These are phyloP conservation scores for Suillus lakei DNA, from an alignment of 768 basidiomycete genomes.

Conservation along the genomic window DNA sequence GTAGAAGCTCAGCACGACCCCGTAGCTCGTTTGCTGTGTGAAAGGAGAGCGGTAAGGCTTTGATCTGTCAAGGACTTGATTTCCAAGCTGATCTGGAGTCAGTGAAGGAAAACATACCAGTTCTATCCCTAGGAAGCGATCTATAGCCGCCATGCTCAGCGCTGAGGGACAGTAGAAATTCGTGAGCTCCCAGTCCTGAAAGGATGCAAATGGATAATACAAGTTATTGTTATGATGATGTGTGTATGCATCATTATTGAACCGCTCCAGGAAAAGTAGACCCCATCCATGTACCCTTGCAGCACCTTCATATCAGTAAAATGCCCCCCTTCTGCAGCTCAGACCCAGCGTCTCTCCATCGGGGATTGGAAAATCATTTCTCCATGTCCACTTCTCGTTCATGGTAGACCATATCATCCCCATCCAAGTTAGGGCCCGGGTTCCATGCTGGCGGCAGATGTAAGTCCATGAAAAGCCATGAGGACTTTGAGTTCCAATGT, in stretches of 20 bases:
- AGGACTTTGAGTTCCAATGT: too few species aligned
- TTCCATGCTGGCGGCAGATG: not conserved
- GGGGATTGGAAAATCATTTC: not conserved
- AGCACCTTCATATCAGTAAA: not conserved
- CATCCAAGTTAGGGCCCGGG: not conserved
- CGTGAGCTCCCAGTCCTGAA: slow-evolving; percentile 37
- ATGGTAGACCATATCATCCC: not conserved
- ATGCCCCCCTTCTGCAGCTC: slow-evolving; percentile 1
- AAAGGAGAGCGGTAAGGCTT: too few species aligned
- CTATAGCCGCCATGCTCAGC: slow-evolving; percentile 35
- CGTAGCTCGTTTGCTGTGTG: too few species aligned
- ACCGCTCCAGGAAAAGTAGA: not conserved
- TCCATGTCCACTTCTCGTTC: not conserved
- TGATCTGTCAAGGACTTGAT: not conserved
- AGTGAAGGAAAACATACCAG: slow-evolving; percentile 23
- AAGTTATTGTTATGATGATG: not conserved
- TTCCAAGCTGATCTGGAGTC: not conserved
- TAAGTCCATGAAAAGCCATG: not conserved
- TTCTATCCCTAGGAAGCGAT: slow-evolving; percentile 32
- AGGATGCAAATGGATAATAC: slow-evolving; percentile 39
- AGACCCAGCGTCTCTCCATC: not conserved
- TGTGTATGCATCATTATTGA: slow-evolving; percentile 2
- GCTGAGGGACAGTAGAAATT: slow-evolving; percentile 31
- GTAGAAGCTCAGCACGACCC: too few species aligned
- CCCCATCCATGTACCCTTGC: not conserved